These are phyloP conservation scores for Gentiana dahurica DNA, from an alignment of 257 asterid species.

Conservation along the genomic window DNA sequence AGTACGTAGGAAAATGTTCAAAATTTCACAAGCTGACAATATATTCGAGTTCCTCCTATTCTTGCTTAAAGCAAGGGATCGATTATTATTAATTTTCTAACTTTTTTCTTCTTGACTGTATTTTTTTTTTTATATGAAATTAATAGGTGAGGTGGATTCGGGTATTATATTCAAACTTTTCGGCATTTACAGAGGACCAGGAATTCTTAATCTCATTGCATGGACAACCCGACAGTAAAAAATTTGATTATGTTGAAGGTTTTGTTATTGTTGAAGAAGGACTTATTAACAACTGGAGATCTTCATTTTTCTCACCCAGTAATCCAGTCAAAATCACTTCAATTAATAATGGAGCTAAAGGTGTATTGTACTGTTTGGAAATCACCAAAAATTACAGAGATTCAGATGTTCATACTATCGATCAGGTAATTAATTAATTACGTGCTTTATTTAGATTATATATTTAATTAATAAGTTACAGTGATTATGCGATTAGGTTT, in stretches of 20 bases:
- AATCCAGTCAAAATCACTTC: conserved; percentile 65
- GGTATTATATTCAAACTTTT: conserved; percentile 53
- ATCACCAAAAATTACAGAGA: conserved; percentile 50
- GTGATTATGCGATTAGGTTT: not conserved
- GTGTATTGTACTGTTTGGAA: conserved; percentile 64
- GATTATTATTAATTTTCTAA: too few relatives aligned
- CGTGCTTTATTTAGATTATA: not conserved
- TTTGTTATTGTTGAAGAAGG: conserved; percentile 73
- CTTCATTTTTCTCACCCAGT: conserved; percentile 63
- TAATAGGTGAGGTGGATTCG: conserved; percentile 86
- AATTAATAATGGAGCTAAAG: conserved; percentile 25
- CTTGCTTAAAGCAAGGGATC: not conserved
- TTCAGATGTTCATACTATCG: conserved; percentile 25
- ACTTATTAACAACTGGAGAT: conserved; percentile 69
- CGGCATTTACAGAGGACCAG: conserved; percentile 61
- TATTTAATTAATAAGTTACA: not conserved
- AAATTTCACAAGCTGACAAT: conserved; percentile 17
- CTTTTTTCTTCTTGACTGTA: not conserved
- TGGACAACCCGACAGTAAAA: conserved; percentile 23
- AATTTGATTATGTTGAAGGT: conserved; percentile 73
- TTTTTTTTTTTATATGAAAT: not conserved
- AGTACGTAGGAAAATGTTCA: too few relatives aligned
- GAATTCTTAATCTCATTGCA: conserved; percentile 57
- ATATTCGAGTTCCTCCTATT: conserved; percentile 15
- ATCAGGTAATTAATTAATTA: conserved; percentile 33